Evolutionary conservation across 2,329 filamentous ascomycete species (phyloP).

Genomic region (Colletotrichum lentis): DNA sequence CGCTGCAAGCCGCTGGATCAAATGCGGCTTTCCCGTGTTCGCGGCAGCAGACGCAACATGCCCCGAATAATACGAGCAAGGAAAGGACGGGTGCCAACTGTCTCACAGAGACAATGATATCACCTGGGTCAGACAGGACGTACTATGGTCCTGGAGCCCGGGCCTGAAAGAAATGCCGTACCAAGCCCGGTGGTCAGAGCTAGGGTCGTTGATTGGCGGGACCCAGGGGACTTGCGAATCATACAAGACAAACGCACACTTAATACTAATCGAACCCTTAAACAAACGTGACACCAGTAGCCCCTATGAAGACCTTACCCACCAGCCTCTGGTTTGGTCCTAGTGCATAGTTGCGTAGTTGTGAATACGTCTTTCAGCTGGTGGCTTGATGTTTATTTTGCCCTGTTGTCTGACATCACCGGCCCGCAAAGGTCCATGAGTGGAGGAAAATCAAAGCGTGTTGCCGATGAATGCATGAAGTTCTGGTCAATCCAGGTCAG

Average conservation of each 20-base stretch:
- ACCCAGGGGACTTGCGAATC: not conserved
- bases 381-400: not conserved
- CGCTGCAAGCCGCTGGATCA: constrained; percentile 10
- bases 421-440: not conserved
- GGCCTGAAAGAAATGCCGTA: not conserved
- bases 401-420: not conserved
- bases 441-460: not conserved
- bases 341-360: not conserved
- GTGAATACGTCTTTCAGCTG: not conserved
- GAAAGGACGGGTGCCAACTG: not conserved
- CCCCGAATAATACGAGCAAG: not conserved
- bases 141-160: constrained; percentile 13
- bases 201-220: too few relatives aligned
- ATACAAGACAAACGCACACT: not conserved
- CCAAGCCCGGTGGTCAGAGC: not conserved
- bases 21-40: constrained; percentile 13
- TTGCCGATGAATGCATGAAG: not conserved
- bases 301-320: too few relatives aligned
- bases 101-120: not conserved
- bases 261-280: not conserved
- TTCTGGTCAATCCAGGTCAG: too few relatives aligned
- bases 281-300: too few relatives aligned
- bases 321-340: not conserved
- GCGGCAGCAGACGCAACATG: constrained; percentile 4
- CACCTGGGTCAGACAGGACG: constrained; percentile 8